phyloP scores from a whole-genome alignment of 2,329 filamentous ascomycete genomes.

The Pseudogymnoascus verrucosus region DNA sequence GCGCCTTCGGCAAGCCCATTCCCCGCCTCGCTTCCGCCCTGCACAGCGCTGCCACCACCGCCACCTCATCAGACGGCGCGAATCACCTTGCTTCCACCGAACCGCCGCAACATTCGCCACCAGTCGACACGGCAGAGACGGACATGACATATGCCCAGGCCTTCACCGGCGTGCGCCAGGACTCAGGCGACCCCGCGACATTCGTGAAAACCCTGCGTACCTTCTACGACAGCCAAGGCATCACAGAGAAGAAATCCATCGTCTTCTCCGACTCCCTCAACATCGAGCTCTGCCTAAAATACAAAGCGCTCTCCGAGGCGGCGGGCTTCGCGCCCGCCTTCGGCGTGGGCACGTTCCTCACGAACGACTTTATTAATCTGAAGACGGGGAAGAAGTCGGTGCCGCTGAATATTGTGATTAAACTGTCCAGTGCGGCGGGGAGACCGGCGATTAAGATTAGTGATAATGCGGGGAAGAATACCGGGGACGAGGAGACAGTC shows the following conservation, averaged over 20 bases:
- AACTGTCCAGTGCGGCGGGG: constrained; percentile 77
- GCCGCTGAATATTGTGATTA: constrained; percentile 96
- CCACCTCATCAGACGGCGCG: constrained; percentile 29
- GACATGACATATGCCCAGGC: constrained; percentile 53
- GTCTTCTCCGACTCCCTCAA: constrained; percentile 96
- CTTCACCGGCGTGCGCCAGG: constrained; percentile 62
- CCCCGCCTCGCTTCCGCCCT: constrained; percentile 36
- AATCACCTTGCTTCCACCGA: constrained; percentile 32
- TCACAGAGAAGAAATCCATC: constrained; percentile 75
- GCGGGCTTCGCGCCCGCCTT: constrained; percentile 80
- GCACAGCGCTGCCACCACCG: constrained; percentile 31
- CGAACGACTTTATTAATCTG: constrained; percentile 79
- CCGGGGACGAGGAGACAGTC: constrained; percentile 72
- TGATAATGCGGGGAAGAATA: constrained; percentile 85
- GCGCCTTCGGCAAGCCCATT: constrained; percentile 67
- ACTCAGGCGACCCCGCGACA: constrained; percentile 60
- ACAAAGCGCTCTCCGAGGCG: constrained; percentile 74
- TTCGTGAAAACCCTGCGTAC: constrained; percentile 56
- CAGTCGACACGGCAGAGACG: constrained; percentile 31
- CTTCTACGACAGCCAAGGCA: constrained; percentile 39
- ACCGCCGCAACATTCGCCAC: constrained; percentile 29
- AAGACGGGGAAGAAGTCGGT: constrained; percentile 73
- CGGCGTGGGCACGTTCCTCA: constrained; percentile 91
- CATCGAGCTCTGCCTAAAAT: constrained; percentile 82
- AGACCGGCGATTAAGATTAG: constrained; percentile 86